Conservation (phyloP, 2,329 filamentous ascomycete species). For the Aspergillus sp. region DNA sequence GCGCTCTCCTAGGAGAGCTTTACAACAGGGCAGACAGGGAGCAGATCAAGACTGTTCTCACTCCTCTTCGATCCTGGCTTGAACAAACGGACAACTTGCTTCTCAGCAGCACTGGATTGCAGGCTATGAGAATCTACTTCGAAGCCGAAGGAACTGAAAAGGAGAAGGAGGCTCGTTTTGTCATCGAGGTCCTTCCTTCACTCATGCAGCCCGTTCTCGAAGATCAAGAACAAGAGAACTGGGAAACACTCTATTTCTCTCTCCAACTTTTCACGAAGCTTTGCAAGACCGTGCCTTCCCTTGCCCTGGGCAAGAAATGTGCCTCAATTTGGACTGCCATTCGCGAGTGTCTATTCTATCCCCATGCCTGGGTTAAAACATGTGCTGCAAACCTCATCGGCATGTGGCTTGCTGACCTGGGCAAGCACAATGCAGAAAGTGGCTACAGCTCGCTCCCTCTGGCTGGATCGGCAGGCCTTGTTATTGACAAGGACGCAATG, state of each 20-base stretch:
- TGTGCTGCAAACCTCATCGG: conserved; percentile 70
- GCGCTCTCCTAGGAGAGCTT: conserved; percentile 71
- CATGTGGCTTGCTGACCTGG: conserved; percentile 75
- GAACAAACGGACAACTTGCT: conserved; percentile 67
- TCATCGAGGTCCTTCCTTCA: conserved; percentile 52
- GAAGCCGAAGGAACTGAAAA: conserved; percentile 62
- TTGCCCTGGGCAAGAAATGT: conserved; percentile 57
- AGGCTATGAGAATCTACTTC: conserved; percentile 79
- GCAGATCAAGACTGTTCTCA: conserved; percentile 64
- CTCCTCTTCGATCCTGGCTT: conserved; percentile 69
- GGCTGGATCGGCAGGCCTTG: conserved; percentile 65
- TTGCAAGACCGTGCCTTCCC: conserved; percentile 60
- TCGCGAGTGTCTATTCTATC: conserved; percentile 65
- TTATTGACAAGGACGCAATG: conserved; percentile 62
- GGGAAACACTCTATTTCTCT: conserved; percentile 69
- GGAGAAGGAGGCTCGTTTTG: conserved; percentile 62
- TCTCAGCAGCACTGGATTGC: conserved; percentile 68
- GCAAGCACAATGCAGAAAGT: conserved; percentile 53
- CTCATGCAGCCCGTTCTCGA: conserved; percentile 50
- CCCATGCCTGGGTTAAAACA: conserved; percentile 70
- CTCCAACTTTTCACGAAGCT: conserved; percentile 67
- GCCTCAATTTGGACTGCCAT: conserved; percentile 67
- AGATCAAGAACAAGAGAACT: conserved; percentile 48
- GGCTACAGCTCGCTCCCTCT: conserved; percentile 58
- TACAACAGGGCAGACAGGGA: conserved; percentile 75